Percentiles rank a stretch among this genome's conserved stretches.
Evolutionary conservation across 768 basidiomycete species (phyloP).

Genomic region (Chlorophyllum brunneum): DNA sequence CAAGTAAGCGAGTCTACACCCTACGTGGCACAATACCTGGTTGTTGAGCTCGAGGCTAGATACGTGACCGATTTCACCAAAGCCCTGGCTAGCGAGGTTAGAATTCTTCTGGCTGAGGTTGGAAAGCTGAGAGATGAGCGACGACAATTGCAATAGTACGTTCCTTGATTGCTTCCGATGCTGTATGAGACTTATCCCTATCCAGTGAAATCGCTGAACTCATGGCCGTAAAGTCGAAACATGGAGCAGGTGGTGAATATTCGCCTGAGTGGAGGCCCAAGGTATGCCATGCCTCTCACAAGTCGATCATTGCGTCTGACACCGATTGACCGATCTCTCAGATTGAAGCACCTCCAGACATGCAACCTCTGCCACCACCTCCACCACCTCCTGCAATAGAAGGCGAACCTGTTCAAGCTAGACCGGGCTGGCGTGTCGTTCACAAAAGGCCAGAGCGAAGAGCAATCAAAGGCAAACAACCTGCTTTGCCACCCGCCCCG

Average conservation of each 20-base stretch:
- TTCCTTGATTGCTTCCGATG: slow-evolving; percentile 14
- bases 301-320: background rate
- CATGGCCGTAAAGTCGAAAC: slow-evolving; percentile 80
- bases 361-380: slow-evolving; percentile 30
- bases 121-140: slow-evolving; percentile 77
- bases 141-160: slow-evolving; percentile 72
- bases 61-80: slow-evolving; percentile 78
- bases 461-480: slow-evolving; percentile 35
- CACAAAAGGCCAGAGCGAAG: slow-evolving; percentile 58
- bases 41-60: slow-evolving; percentile 1
- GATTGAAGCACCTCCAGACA: slow-evolving; percentile 30
- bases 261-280: slow-evolving; percentile 69
- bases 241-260: slow-evolving; percentile 77
- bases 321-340: slow-evolving; percentile 9
- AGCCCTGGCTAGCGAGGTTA: slow-evolving; percentile 75
- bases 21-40: background rate
- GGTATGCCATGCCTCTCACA: slow-evolving; percentile 29
- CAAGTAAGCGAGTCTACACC: slow-evolving; percentile 3
- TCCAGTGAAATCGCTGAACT: slow-evolving; percentile 78
- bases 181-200: background rate
- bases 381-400: slow-evolving; percentile 45
- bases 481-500: slow-evolving; percentile 29
- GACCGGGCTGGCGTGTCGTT: slow-evolving; percentile 73
- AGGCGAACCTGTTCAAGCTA: slow-evolving; percentile 45
- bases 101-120: slow-evolving; percentile 74